Evolutionary conservation across 2,329 filamentous ascomycete species (phyloP), one percentile per base, ranked within the genome.

Genomic region (Blastomyces gilchristii): DNA sequence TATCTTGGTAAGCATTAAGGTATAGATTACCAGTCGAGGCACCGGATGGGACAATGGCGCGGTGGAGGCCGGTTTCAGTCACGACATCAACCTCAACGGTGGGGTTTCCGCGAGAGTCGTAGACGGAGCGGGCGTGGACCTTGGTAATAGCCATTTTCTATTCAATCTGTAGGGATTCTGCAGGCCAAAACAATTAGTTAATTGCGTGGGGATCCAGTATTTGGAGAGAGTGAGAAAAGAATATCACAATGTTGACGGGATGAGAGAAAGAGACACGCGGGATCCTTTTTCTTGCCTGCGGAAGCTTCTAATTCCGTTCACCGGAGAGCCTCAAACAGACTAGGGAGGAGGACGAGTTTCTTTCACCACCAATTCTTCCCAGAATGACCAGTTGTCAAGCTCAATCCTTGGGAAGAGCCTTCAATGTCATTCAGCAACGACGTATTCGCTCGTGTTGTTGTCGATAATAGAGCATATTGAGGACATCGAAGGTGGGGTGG

Each of bases 41-140:
- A 78, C 93, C 93, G 69, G 92, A 97, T 73, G 93, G 93, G 68
- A 97, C 93, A 77, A 97, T 97, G 77, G 93, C 92, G 76, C 93
- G 91, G 87, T 97, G 92, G 68, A 97, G 87, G 75, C 93, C 93
- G 73, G 89, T 95, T 83, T 96, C 91, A 72, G 92, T 97, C 81
- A 96, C 89, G 72, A 97, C 86, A 78, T 97, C 93, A 74, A 97
- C 93, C 85, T 97, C 93, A 75, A 97, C 93, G 77, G 94, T 99
- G 75, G 94, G 94, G 87, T 99, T 99, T 78, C 86, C 86, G 71
- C 94, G 93, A 79, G 94, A 97, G 86, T 99, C 94, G 86, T 93
- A 99, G 83, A 99, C 91, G 75, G 88, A 92, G 77, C 94, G 89
- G 76, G 89, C 90, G 85, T 92, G 89, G 77, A 94, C 85, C 84